These are phyloP conservation scores for Rosellinia necatrix DNA, from an alignment of 2,329 filamentous ascomycete species.

Conservation along the genomic window DNA sequence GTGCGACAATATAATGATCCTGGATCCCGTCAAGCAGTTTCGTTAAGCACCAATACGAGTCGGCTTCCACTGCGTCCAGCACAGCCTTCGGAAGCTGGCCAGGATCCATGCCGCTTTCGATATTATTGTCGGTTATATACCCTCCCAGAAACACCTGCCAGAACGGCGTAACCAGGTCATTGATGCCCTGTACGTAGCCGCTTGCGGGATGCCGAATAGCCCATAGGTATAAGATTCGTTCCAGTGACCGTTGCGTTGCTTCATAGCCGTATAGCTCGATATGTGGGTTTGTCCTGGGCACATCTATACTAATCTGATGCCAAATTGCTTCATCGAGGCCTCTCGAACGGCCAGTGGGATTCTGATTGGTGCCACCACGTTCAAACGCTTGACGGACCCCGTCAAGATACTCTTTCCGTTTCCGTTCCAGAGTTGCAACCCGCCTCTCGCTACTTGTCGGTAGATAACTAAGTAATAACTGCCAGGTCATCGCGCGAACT, in stretches of 20 bases:
- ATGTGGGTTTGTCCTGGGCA: conserved; percentile 94
- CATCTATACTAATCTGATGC: conserved; percentile 99
- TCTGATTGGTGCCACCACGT: conserved; percentile 57
- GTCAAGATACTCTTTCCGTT: conserved; percentile 95
- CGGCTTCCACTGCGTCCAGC: conserved; percentile 93
- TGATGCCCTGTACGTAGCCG: conserved; percentile 98
- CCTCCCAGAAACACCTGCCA: conserved; percentile 96
- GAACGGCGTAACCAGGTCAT: conserved; percentile 95
- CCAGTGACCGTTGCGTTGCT: conserved; percentile 90
- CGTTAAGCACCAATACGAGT: conserved; percentile 97
- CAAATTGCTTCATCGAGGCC: conserved; percentile 96
- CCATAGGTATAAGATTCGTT: conserved; percentile 96
- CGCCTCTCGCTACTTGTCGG: conserved; percentile 95
- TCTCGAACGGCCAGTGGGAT: conserved; percentile 53
- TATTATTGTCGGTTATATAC: conserved; percentile 92
- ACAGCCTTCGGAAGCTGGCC: conserved; percentile 90
- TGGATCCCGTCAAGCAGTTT: conserved; percentile 98
- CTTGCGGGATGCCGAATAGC: conserved; percentile 96
- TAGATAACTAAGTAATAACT: conserved; percentile 90
- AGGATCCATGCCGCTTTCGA: conserved; percentile 94
- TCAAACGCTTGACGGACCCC: conserved; percentile 79
- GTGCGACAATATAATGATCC: conserved; percentile 97
- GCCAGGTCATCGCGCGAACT: conserved; percentile 99
- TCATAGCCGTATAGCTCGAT: conserved; percentile 95
- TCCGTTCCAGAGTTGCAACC: conserved; percentile 86